Percentiles rank a stretch among this genome's conserved stretches.
Conservation (phyloP, 2,329 filamentous ascomycete genomes). For the Colletotrichum sp. region DNA sequence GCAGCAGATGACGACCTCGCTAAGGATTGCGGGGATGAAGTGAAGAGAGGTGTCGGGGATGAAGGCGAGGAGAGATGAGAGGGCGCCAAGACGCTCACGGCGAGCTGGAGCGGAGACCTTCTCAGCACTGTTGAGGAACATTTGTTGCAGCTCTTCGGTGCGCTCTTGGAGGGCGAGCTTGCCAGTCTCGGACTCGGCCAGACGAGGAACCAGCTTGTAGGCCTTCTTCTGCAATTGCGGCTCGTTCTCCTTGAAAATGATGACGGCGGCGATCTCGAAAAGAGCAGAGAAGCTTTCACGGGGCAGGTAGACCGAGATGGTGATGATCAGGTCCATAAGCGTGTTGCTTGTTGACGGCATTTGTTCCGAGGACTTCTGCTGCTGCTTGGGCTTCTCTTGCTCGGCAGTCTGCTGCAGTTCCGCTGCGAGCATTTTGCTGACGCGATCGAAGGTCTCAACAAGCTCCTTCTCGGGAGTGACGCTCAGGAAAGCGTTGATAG, state of each 20-base stretch:
- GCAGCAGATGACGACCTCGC: conserved; percentile 93
- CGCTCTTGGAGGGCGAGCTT: conserved; percentile 77
- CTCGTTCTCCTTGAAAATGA: conserved; percentile 82
- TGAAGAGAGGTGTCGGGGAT: conserved; percentile 81
- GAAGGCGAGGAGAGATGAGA: conserved; percentile 79
- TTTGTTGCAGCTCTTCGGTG: conserved; percentile 78
- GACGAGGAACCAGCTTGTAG: conserved; percentile 94
- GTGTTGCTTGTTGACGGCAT: conserved; percentile 95
- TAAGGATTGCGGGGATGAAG: conserved; percentile 90
- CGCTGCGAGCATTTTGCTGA: conserved; percentile 81
- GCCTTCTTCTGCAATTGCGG: conserved; percentile 98
- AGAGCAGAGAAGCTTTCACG: conserved; percentile 83
- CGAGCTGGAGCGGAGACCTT: conserved; percentile 87
- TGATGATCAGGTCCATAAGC: conserved; percentile 95
- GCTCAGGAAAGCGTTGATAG: conserved; percentile 93
- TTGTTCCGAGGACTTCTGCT: conserved; percentile 62
- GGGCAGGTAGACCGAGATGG: conserved; percentile 92
- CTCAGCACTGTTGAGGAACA: conserved; percentile 80
- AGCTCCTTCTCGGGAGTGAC: conserved; percentile 81
- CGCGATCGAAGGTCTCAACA: conserved; percentile 85
- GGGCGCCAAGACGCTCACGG: conserved; percentile 83
- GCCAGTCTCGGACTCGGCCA: conserved; percentile 82
- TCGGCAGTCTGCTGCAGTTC: conserved; percentile 64
- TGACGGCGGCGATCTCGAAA: conserved; percentile 84
- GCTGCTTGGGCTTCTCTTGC: conserved; percentile 65